These are phyloP conservation scores for Exophiala xenobiotica DNA, from an alignment of 2,329 filamentous ascomycete genomes.

Conservation along the genomic window DNA sequence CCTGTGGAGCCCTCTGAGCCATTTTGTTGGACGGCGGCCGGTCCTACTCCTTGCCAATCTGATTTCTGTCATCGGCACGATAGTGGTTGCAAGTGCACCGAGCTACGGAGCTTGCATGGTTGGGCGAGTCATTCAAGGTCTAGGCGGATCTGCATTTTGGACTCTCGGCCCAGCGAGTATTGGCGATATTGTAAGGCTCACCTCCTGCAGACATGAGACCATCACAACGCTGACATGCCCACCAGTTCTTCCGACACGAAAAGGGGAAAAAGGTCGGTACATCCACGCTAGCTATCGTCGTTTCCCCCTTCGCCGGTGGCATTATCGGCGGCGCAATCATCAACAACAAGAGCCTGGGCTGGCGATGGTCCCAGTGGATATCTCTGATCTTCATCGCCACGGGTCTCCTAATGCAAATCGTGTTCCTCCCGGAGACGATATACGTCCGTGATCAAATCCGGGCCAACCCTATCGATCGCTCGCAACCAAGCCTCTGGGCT, in stretches of 20 bases:
- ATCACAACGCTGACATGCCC: too few species aligned
- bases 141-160: background rate
- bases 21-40: background rate
- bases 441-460: background rate
- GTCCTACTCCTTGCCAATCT: background rate
- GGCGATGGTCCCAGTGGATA: background rate
- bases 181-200: background rate
- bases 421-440: background rate
- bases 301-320: background rate
- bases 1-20: background rate
- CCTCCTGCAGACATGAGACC: too few species aligned
- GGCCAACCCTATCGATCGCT: background rate
- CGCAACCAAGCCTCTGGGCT: background rate
- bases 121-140: background rate
- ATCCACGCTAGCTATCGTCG: background rate
- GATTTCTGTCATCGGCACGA: background rate
- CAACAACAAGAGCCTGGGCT: background rate
- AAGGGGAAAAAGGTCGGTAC: background rate
- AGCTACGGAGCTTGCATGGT: background rate
- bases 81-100: background rate
- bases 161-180: background rate
- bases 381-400: background rate
- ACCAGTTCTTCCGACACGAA: background rate
- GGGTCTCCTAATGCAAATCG: background rate
- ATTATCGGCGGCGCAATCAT: background rate